phyloP scores from a whole-genome alignment of 2,329 filamentous ascomycete genomes.

The Colletotrichum acutatum region DNA sequence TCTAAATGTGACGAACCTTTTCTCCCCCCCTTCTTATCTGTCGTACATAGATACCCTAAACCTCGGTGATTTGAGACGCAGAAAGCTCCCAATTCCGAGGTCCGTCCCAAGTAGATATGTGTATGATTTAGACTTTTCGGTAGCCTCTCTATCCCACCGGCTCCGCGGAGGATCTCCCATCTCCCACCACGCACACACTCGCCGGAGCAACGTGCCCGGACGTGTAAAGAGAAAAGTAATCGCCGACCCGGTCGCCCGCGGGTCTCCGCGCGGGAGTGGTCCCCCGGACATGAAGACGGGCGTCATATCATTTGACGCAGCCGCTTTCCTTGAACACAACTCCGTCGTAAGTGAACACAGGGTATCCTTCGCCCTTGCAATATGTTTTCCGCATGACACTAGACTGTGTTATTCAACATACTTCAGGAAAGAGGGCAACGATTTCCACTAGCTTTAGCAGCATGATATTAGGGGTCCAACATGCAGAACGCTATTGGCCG shows the following conservation, averaged over 20 bases:
- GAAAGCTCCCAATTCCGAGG: not conserved
- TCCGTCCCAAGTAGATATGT: not conserved
- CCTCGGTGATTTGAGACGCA: not conserved
- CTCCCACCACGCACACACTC: not conserved
- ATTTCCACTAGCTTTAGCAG: not conserved
- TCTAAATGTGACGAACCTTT: not conserved
- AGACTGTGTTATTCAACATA: not conserved
- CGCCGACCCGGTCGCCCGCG: not conserved
- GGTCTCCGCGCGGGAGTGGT: not conserved
- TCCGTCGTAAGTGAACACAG: not conserved
- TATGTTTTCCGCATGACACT: not conserved
- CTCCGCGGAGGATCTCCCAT: not conserved
- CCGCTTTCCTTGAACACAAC: too few species aligned
- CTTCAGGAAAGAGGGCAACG: not conserved
- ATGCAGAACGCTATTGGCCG: not conserved
- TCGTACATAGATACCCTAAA: not conserved
- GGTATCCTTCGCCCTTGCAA: not conserved
- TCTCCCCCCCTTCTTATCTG: not conserved
- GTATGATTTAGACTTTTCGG: not conserved
- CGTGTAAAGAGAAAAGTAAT: not conserved
- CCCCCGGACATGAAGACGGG: not conserved
- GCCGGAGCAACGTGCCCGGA: not conserved
- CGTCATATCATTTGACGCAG: too few species aligned
- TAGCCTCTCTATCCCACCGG: not conserved
- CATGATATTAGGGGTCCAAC: not conserved